These are phyloP conservation scores for Phytophthora pini DNA, from an alignment of 352 stramenopile species.

Conservation along the genomic window DNA sequence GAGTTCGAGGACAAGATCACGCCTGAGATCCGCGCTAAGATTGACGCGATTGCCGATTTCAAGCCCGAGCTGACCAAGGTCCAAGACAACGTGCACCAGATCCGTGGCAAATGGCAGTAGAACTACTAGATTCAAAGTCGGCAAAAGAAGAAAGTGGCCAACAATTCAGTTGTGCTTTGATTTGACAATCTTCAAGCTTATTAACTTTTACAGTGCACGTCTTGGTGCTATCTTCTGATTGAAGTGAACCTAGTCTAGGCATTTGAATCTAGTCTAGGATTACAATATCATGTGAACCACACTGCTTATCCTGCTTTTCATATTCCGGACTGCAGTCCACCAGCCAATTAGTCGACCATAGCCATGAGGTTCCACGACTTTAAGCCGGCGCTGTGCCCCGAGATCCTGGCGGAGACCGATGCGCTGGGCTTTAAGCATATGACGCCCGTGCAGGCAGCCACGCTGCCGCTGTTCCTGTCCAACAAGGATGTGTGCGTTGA, in stretches of 20 bases:
- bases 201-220: too few species aligned
- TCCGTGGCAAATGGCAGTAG: slow-evolving; percentile 46
- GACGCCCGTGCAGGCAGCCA: slow-evolving; percentile 92
- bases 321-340: neutral
- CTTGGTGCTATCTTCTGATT: too few species aligned
- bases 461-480: slow-evolving; percentile 92
- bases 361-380: slow-evolving; percentile 87
- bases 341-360: slow-evolving; percentile 8
- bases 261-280: too few species aligned
- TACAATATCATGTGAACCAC: too few species aligned
- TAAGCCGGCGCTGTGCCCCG: slow-evolving; percentile 73
- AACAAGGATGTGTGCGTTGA: slow-evolving; percentile 96
- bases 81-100: slow-evolving; percentile 34
- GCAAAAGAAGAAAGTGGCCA: too few species aligned
- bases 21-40: slow-evolving; percentile 57
- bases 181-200: too few species aligned
- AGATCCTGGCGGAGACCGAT: slow-evolving; percentile 76
- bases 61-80: slow-evolving; percentile 45
- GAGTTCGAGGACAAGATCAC: slow-evolving; percentile 61
- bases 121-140: neutral
- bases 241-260: too few species aligned
- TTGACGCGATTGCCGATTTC: slow-evolving; percentile 59
- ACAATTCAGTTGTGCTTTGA: too few species aligned
- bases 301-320: neutral
- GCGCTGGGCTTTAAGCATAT: slow-evolving; percentile 88